Percentiles rank a stretch among this genome's conserved stretches.
Conservation (phyloP, 495 filamentous ascomycete genomes). For the Articulospora tetracladia region DNA sequence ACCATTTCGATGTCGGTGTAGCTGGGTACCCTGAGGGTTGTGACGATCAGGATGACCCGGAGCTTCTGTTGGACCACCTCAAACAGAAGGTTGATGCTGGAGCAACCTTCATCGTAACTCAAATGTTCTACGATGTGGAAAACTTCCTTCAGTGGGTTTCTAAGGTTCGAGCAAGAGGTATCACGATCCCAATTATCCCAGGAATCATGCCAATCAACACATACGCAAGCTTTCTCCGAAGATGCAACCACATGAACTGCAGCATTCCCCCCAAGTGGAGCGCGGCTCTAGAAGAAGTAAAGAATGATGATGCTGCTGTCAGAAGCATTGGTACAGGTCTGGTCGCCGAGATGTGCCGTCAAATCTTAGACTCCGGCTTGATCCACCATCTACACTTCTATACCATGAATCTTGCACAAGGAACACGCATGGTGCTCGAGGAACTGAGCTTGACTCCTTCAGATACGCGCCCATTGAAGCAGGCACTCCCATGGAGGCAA, state of each 20-base stretch:
- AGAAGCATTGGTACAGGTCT: constrained; percentile 84
- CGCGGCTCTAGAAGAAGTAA: constrained; percentile 80
- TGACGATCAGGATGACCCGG: constrained; percentile 85
- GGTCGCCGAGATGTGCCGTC: constrained; percentile 88
- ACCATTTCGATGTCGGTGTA: constrained; percentile 97
- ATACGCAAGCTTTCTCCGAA: constrained; percentile 83
- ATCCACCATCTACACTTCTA: constrained; percentile 96
- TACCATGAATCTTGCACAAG: constrained; percentile 97
- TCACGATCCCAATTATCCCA: constrained; percentile 87
- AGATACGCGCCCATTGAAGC: constrained; percentile 68
- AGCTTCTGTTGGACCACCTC: constrained; percentile 82
- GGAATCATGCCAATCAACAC: constrained; percentile 99
- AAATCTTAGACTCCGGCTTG: constrained; percentile 67
- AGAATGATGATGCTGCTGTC: constrained; percentile 93
- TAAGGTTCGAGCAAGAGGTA: constrained; percentile 78
- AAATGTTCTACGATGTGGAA: constrained; percentile 99
- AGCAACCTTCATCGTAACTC: constrained; percentile 88
- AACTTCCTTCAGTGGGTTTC: constrained; percentile 88
- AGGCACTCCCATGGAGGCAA: constrained; percentile 89
- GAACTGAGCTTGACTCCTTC: constrained; percentile 80
- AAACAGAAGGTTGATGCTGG: constrained; percentile 98
- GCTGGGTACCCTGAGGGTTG: constrained; percentile 96
- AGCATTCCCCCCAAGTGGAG: constrained; percentile 79
- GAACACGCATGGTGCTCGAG: constrained; percentile 89
- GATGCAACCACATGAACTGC: constrained; percentile 84